Evolutionary conservation across 257 asterid species (phyloP).

Genomic region (Thymus quinquecostatus): DNA sequence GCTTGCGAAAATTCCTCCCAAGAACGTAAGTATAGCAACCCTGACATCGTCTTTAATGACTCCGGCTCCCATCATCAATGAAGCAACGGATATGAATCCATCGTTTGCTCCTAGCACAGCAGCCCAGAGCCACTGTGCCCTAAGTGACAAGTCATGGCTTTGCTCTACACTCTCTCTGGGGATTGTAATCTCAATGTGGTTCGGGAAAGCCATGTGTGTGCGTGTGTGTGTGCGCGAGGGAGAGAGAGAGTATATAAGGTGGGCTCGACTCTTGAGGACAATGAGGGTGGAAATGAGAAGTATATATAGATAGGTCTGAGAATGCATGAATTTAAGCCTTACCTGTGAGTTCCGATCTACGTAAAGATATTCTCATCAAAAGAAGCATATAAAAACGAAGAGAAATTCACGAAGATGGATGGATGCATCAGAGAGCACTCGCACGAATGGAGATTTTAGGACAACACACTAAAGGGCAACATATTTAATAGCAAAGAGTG

Average conservation of each 20-base stretch:
- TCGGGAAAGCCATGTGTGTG: slow-evolving; percentile 28
- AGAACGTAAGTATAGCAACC: slow-evolving; percentile 55
- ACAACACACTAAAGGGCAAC: background rate
- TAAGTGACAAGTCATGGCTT: slow-evolving; percentile 42
- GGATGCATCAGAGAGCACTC: slow-evolving; percentile 43
- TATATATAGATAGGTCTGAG: slow-evolving; percentile 40
- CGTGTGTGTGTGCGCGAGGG: no score
- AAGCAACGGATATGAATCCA: slow-evolving; percentile 65
- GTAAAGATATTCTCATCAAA: background rate
- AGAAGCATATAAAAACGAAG: slow-evolving; percentile 5
- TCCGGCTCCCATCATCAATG: slow-evolving; percentile 70
- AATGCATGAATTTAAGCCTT: background rate
- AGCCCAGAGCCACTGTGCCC: slow-evolving; percentile 68
- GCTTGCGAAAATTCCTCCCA: slow-evolving; percentile 65
- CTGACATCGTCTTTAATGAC: slow-evolving; percentile 49
- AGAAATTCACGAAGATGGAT: slow-evolving; percentile 34
- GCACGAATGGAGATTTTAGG: slow-evolving; percentile 27
- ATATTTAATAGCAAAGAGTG: slow-evolving; percentile 45
- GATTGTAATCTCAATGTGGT: slow-evolving; percentile 19
- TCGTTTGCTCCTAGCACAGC: slow-evolving; percentile 68
- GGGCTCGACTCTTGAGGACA: slow-evolving; percentile 2
- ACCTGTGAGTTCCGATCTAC: background rate
- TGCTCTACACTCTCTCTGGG: slow-evolving; percentile 12
- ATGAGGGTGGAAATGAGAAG: slow-evolving; percentile 22
- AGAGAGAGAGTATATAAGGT: background rate